Evolutionary conservation across 192 early-diverging fungal species (phyloP).

Genomic region (Spizellomyces punctatus): DNA sequence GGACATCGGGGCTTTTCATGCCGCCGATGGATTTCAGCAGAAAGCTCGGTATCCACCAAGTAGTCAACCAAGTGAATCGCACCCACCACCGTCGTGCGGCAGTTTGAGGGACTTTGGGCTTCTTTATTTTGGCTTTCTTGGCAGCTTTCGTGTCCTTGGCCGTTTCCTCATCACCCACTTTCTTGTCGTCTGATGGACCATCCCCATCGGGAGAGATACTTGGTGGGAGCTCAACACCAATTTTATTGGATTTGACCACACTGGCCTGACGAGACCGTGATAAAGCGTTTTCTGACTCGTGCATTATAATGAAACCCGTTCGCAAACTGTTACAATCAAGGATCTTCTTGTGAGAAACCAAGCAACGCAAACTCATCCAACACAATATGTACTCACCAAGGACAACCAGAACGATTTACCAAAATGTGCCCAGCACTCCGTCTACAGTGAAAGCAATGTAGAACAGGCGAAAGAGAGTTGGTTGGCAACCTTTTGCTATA

Average conservation of each 20-base stretch:
- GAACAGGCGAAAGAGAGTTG: no score
- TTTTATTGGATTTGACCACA: slow-evolving; percentile 10
- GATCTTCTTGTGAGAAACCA: no score
- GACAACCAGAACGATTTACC: no score
- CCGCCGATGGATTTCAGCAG: slow-evolving; percentile 71
- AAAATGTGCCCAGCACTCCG: no score
- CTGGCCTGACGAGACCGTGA: not conserved
- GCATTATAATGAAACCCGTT: no score
- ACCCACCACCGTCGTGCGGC: slow-evolving; percentile 76
- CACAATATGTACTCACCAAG: no score
- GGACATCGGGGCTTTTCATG: slow-evolving; percentile 73
- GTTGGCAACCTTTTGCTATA: no score
- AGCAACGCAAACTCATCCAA: no score
- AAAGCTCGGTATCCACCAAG: slow-evolving; percentile 82
- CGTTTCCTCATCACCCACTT: slow-evolving; percentile 12
- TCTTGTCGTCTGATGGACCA: not conserved
- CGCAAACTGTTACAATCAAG: no score
- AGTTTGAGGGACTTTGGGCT: slow-evolving; percentile 32
- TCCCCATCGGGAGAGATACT: not conserved
- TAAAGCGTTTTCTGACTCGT: no score
- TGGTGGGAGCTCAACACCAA: slow-evolving; percentile 23
- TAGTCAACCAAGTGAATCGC: slow-evolving; percentile 74
- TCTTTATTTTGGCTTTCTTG: slow-evolving; percentile 19
- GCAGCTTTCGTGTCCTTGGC: not conserved
- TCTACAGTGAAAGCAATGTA: no score